phyloP scores from a whole-genome alignment of 257 asterid species.

The Nicotiana tabacum region DNA sequence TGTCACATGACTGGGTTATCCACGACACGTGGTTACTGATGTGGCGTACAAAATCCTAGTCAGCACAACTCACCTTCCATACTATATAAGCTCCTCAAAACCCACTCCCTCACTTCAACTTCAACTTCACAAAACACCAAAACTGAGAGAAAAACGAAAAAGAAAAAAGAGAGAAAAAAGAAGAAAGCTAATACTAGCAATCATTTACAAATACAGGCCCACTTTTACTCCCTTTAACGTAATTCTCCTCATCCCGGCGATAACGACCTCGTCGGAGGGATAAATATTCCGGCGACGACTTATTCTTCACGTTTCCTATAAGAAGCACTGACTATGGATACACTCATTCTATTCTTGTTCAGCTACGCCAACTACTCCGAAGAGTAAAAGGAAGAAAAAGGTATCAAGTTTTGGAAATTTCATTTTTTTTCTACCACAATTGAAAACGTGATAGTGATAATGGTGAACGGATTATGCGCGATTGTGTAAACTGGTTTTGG shows the following conservation, averaged over 20 bases:
- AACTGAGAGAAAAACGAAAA: background rate
- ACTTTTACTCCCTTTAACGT: background rate
- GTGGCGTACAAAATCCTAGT: background rate
- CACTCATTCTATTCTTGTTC: conserved; percentile 1
- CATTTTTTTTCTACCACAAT: background rate
- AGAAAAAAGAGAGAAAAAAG: background rate
- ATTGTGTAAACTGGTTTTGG: background rate
- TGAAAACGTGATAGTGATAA: background rate
- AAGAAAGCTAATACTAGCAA: background rate
- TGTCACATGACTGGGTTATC: background rate
- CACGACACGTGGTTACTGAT: background rate
- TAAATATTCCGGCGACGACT: background rate
- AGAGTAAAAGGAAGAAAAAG: background rate
- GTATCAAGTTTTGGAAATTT: background rate
- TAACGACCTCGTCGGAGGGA: background rate
- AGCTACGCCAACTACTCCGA: background rate
- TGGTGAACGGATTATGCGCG: background rate
- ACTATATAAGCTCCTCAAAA: background rate
- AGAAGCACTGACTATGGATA: background rate
- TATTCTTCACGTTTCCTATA: background rate
- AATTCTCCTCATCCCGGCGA: background rate
- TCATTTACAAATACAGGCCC: background rate
- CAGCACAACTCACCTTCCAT: background rate
- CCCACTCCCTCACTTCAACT: background rate
- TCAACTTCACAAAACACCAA: background rate